Percentiles rank a stretch among this genome's conserved stretches.
Evolutionary conservation across 129 eudicot genomes (phyloP).

Genomic region (Rutidosis leptorrhynchoides): DNA sequence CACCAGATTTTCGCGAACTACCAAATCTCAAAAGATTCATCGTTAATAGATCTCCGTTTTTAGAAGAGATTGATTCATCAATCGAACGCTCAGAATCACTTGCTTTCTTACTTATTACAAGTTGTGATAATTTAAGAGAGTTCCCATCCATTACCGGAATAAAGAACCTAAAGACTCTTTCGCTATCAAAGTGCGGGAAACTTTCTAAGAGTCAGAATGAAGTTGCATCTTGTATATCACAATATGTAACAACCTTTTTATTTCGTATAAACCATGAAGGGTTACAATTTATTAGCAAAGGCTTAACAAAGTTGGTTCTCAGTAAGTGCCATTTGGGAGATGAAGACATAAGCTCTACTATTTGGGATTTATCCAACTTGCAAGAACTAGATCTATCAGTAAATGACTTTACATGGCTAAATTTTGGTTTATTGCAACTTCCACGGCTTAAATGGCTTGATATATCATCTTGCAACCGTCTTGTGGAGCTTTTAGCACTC

Average conservation of each 20-base stretch:
- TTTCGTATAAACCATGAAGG: background rate
- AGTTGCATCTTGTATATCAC: background rate
- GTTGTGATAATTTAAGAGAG: slow-evolving; percentile 5
- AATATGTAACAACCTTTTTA: slow-evolving; percentile 5
- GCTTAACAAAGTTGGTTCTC: slow-evolving; percentile 14
- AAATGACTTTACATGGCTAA: background rate
- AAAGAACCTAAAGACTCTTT: slow-evolving; percentile 10
- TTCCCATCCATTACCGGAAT: slow-evolving; percentile 10
- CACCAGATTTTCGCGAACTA: slow-evolving; percentile 21
- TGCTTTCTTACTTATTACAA: slow-evolving; percentile 8
- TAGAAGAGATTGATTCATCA: slow-evolving; percentile 25
- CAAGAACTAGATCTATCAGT: slow-evolving; percentile 14
- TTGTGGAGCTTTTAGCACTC: background rate
- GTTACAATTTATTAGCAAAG: background rate
- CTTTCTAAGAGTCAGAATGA: background rate
- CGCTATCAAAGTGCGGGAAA: background rate
- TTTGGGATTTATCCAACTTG: slow-evolving; percentile 12
- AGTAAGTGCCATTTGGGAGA: slow-evolving; percentile 19
- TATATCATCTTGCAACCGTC: background rate
- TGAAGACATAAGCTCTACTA: slow-evolving; percentile 8
- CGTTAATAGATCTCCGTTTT: background rate
- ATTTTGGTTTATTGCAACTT: background rate
- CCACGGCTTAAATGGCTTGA: slow-evolving; percentile 23
- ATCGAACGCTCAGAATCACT: slow-evolving; percentile 13
- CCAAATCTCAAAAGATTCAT: slow-evolving; percentile 24